Base-by-base conservation (phyloP, 768 basidiomycete genomes). In the Phylloporus sp. region DNA sequence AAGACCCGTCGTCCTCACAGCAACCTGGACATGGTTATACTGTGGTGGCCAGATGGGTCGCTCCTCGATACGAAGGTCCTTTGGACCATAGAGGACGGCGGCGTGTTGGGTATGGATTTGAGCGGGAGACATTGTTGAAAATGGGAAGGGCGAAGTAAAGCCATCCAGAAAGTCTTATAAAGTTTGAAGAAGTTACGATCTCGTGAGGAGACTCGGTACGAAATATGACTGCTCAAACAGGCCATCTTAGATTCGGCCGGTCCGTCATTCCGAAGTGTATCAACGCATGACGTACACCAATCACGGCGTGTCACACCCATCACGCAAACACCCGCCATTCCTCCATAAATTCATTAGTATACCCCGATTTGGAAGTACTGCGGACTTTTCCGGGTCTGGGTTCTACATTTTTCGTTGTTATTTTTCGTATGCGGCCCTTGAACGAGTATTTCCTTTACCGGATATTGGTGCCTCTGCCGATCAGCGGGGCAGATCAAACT, bases 31-130 rank as follows among this genome's bases (percentile, higher is more conserved):
- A 26, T 90, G 79, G 56, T 81, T 81, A 20, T 76, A 67, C 17
- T 74, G 71, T 20, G 93, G 94, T 0, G 83, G 77, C 74, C 81
- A 84, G 53, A 86, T 66, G 36, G 76, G 73, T 54, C 91, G 82
- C 32, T 83, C 70, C 61, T 92, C 90, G 60, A 86, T 56, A 54
- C 82, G 84, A 53, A 98, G 78, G 71, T 95, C 91, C 57, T 78
- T 79, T 44, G 88, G 74, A 17, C 87, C 90, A 59, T 90, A 78
- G 49, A 95, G 85, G 58, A 96, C 88, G 43, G 81, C 86, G 43
- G 90, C 86, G 44, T 71, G 68, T 42, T 88, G 81, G 13, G 78
- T 66, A 32, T 73, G 74, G 55, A 81, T 70, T 36, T 77, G 75
- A 44, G 68, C 59, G 41, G 73, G 71, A 44, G 74, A 71, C 76